Evolutionary conservation across 352 stramenopile genomes (phyloP).

Genomic region (Phytophthora sp.): DNA sequence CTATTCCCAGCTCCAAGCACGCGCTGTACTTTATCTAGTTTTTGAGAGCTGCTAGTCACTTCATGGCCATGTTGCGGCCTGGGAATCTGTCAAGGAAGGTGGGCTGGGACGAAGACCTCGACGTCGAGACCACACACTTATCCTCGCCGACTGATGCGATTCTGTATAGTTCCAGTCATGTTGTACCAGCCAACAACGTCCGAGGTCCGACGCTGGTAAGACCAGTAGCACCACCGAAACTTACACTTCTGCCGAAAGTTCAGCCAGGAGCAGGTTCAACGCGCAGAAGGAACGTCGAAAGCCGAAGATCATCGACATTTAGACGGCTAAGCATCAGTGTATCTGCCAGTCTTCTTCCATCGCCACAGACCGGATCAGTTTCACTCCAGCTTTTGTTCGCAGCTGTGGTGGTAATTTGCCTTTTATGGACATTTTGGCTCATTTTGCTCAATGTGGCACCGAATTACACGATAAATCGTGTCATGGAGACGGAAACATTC

Average conservation of each 20-base stretch:
- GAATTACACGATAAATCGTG: slow-evolving; percentile 32
- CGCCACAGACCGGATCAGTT: slow-evolving; percentile 1
- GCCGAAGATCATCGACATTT: slow-evolving; percentile 5
- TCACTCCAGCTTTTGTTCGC: slow-evolving; percentile 22
- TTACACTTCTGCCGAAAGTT: slow-evolving; percentile 18
- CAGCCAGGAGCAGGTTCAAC: background rate
- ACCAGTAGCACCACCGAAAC: background rate
- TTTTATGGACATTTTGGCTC: slow-evolving; percentile 37
- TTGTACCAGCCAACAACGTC: background rate
- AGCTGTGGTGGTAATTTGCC: slow-evolving; percentile 18
- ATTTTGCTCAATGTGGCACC: slow-evolving; percentile 28
- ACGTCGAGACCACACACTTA: background rate
- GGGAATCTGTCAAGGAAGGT: slow-evolving; percentile 10
- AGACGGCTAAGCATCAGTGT: slow-evolving; percentile 5
- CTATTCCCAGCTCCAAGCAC: background rate
- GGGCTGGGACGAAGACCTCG: slow-evolving; percentile 14
- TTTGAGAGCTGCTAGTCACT: background rate
- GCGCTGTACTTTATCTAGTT: too few species aligned
- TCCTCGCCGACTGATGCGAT: slow-evolving; percentile 6
- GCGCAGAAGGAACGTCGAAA: background rate
- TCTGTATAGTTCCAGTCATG: slow-evolving; percentile 3
- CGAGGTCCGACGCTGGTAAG: slow-evolving; percentile 13
- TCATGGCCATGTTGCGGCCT: slow-evolving; percentile 4
- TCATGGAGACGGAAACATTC: slow-evolving; percentile 40
- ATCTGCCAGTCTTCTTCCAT: slow-evolving; percentile 5